A percentile compares a stretch with the other conserved stretches of the same genome.
Conservation (phyloP, 768 basidiomycete genomes). For the Rhodotorula graminis region DNA sequence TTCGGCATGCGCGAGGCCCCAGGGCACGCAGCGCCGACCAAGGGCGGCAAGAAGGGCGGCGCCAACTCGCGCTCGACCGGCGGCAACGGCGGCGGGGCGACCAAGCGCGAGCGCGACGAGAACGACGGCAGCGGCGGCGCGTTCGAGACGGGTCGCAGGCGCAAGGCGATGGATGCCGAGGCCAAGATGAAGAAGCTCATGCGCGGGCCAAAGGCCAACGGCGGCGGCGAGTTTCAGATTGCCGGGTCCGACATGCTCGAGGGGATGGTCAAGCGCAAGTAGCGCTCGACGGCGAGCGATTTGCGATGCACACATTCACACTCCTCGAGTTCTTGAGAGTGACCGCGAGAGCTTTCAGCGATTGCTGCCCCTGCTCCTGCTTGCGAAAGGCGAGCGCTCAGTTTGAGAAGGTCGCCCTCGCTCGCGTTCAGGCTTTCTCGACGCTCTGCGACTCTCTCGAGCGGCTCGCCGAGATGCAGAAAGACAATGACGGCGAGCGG, state of each 20-base stretch:
- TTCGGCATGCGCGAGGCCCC: conserved; percentile 87
- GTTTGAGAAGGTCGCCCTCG: too few relatives aligned
- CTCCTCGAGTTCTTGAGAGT: not conserved
- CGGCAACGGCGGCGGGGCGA: not conserved
- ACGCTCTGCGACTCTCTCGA: too few relatives aligned
- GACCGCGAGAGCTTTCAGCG: too few relatives aligned
- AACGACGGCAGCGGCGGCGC: not conserved
- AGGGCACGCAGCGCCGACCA: not conserved
- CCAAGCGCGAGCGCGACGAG: not conserved
- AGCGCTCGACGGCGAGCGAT: not conserved
- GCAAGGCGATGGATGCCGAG: conserved; percentile 22
- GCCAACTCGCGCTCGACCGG: not conserved
- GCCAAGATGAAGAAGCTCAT: conserved; percentile 34
- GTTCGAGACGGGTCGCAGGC: conserved; percentile 33
- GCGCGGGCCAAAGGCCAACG: conserved; percentile 27
- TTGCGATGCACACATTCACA: not conserved
- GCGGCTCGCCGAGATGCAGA: too few relatives aligned
- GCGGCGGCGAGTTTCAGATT: conserved; percentile 34
- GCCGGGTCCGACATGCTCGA: conserved; percentile 23
- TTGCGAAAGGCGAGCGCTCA: too few relatives aligned
- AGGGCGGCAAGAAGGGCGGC: not conserved
- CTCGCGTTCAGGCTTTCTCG: too few relatives aligned
- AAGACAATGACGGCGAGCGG: too few relatives aligned
- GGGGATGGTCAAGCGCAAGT: not conserved
- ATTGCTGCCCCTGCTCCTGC: too few relatives aligned